Percentiles rank a stretch among this genome's conserved stretches.
These are phyloP conservation scores for Verticillium klebahnii DNA, from an alignment of 2,329 filamentous ascomycete species.

Conservation along the genomic window DNA sequence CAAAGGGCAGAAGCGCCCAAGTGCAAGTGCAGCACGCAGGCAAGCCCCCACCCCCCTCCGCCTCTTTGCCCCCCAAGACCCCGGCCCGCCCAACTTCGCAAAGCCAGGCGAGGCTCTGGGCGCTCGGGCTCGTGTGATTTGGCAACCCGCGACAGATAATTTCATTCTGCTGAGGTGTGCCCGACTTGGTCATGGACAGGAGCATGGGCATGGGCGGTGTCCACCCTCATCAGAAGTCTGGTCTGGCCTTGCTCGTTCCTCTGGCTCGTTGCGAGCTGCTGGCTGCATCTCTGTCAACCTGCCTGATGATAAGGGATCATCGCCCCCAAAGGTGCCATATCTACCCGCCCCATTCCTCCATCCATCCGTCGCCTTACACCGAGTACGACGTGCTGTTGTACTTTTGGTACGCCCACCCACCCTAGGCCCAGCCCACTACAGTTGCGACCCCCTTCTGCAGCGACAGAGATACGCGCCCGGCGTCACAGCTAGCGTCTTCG, in stretches of 20 bases:
- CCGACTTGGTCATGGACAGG: neutral
- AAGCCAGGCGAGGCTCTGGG: neutral
- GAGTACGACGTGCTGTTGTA: neutral
- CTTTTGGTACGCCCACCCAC: neutral
- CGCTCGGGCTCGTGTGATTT: neutral
- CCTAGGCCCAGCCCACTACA: neutral
- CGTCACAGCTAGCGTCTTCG: neutral
- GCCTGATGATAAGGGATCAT: neutral
- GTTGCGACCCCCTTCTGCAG: neutral
- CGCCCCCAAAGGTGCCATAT: neutral
- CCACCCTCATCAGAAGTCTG: neutral
- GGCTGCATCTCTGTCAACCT: neutral
- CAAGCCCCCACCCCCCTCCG: neutral
- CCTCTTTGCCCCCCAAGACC: too few relatives aligned
- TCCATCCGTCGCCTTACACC: neutral
- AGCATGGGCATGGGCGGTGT: neutral
- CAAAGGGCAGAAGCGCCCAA: neutral
- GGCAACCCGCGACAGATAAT: neutral
- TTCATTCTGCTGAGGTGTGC: neutral
- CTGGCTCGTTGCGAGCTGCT: neutral
- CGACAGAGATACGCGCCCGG: neutral
- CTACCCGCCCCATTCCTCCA: neutral
- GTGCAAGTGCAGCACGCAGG: neutral
- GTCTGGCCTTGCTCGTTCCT: neutral
- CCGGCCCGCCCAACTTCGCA: neutral